Base-by-base conservation (phyloP, 108 stramenopile genomes). In the Cyclotella sp. region DNA sequence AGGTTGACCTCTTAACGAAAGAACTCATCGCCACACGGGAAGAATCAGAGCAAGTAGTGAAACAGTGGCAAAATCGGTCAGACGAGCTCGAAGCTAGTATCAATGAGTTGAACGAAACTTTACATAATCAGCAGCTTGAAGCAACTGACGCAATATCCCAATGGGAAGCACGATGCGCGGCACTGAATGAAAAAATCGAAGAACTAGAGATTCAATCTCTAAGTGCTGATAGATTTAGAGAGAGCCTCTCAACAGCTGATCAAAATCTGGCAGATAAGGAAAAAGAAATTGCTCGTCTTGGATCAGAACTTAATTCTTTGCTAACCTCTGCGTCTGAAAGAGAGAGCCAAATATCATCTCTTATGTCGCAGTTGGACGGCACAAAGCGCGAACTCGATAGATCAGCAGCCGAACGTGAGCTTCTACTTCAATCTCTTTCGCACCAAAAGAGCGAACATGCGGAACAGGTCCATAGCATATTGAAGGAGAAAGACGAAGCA, bases 61-160 rank as follows among this genome's bases (percentile, higher is more conserved):
- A 59, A 12, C 89, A 88, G 70, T 91, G 87, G 88, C 86, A 89
- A 68, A 80, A 86, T 21, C 54, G 80, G 24, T 64, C 76, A 41
- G 68, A 81, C 16, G 54, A 79, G 54, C 77, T 74, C 24, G 69
- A 75, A 49, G 26, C 60, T 14, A 76, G 46, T 49, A 61, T 81
- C 34, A 63, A 73, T 41, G 89, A 88, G 70, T 51, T 92, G 39
- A 84, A 91, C 49, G 44, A 63, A 44, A 51, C 85, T 13, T 57
- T 89, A 0, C 16, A 81, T 44, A 62, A 74, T 43, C 89, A 89
- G 67, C 80, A 87, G 42, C 51, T 27, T 22, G 83, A 87, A 58
- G 91, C 91, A 13, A 86, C 76, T 29, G 85, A 77, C 41, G 91
- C 86, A 18, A 92, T 92, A 61, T 57, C 73, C 29, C 75, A 84